Evolutionary conservation across 1,139 yeast species (phyloP).

Genomic region (Pichia kudriavzevii): DNA sequence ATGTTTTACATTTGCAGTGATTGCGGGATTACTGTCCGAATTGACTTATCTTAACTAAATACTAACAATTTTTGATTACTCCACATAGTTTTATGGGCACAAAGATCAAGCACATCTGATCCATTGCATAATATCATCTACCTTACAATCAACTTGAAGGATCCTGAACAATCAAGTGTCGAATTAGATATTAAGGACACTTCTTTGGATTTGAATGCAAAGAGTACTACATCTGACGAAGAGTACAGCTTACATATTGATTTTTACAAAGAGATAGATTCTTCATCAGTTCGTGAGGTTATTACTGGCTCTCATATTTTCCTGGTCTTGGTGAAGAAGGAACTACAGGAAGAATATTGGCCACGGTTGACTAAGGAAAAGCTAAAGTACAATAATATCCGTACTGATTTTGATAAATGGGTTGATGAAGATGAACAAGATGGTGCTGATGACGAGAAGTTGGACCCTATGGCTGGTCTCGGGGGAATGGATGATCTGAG

Average conservation of each 20-base stretch:
- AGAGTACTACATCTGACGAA: conserved; percentile 47
- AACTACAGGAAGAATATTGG: conserved; percentile 68
- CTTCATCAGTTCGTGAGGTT: conserved; percentile 51
- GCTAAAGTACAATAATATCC: conserved; percentile 62
- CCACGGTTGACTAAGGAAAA: conserved; percentile 79
- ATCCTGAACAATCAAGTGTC: conserved; percentile 36
- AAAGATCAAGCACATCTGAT: conserved; percentile 72
- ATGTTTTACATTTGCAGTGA: conserved; percentile 15
- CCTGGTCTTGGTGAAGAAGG: conserved; percentile 66
- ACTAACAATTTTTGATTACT: conserved; percentile 7
- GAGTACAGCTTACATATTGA: conserved; percentile 59
- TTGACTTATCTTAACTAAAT: neutral
- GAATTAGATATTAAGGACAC: conserved; percentile 55
- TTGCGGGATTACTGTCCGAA: neutral
- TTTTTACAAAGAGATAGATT: conserved; percentile 64
- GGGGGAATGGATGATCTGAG: conserved; percentile 17
- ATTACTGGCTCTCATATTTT: conserved; percentile 68
- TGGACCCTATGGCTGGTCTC: conserved; percentile 29
- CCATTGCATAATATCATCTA: conserved; percentile 66
- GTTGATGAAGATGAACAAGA: conserved; percentile 93
- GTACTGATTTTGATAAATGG: conserved; percentile 97
- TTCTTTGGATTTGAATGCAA: conserved; percentile 40
- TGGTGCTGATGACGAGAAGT: conserved; percentile 39
- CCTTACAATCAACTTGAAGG: conserved; percentile 68
- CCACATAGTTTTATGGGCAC: conserved; percentile 78